Evolutionary conservation across 371 early-diverging fungal species (phyloP).

Genomic region (Lichtheimia ramosa): DNA sequence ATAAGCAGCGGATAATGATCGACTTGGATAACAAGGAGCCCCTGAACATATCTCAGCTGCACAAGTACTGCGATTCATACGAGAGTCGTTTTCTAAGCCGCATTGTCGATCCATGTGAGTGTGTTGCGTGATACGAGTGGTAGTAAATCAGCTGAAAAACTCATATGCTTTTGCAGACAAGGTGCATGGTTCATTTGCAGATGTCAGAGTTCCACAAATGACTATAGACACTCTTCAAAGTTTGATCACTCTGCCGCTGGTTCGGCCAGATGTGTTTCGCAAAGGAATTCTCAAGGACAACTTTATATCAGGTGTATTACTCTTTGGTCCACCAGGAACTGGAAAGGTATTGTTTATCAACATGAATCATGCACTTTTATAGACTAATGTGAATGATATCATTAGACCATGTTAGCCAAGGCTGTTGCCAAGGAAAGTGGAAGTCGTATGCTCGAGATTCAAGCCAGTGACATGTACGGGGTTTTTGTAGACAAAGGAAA

Average conservation of each 20-base stretch:
- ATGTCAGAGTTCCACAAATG: conserved; percentile 56
- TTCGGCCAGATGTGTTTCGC: conserved; percentile 78
- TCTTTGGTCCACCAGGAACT: conserved; percentile 98
- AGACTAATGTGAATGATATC: conserved; percentile 2
- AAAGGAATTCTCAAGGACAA: conserved; percentile 77
- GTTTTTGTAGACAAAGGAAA: background rate
- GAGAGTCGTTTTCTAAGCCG: conserved; percentile 60
- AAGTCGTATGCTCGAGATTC: conserved; percentile 89
- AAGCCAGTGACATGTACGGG: conserved; percentile 86
- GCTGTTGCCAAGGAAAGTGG: conserved; percentile 96
- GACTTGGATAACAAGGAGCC: conserved; percentile 9
- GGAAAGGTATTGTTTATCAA: conserved; percentile 59
- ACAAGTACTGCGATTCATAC: conserved; percentile 45
- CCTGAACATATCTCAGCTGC: conserved; percentile 23
- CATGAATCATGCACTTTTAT: background rate
- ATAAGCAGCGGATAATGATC: conserved; percentile 4
- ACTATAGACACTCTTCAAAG: conserved; percentile 85
- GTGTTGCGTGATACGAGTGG: conserved; percentile 2
- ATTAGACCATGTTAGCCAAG: conserved; percentile 91
- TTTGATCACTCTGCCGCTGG: conserved; percentile 82
- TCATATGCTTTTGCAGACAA: conserved; percentile 32
- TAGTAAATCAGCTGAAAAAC: background rate
- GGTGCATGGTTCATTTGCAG: conserved; percentile 63
- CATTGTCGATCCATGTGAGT: conserved; percentile 65
- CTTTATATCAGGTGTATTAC: conserved; percentile 80